Base-by-base conservation (phyloP, 768 basidiomycete genomes). In the Tricholoma saponaceum region DNA sequence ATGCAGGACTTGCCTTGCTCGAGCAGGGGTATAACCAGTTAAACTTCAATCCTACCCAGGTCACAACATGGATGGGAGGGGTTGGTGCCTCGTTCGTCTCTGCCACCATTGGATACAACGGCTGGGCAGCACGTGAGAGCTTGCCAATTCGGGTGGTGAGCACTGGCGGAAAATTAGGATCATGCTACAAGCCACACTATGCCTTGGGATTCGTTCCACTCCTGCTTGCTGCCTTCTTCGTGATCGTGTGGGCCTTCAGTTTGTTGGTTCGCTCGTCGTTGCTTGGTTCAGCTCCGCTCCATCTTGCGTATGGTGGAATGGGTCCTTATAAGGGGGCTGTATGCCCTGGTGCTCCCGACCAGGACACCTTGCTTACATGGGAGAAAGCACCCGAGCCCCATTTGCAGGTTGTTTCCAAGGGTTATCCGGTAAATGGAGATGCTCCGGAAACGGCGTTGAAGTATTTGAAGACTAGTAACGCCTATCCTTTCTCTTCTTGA, bases 1-100 rank as follows among this genome's bases (percentile, higher is more conserved):
- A 49, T 10, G 16, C 5, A 1, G 46, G 46, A 14, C 8, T 49
- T 8, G 14, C 46, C 46, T n/a, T 49, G 7, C 46, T 49, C 2
- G 13, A 14, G 4, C 14, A 49, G 26, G 60, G 60, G 5, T 52
- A 47, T 5, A 30, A 57, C 4, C 13, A 57, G 14, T 49, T 57
- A 4, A 20, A 44, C 20, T 35, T 23, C 7, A 33, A 12, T 14
- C 16, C 50, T 20, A 28, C 9, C 13, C n/a, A 28, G 3, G 14
- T 60, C 18, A 54, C 56, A 9, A 35, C 22, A n/a, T 66, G 61
- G 61, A 58, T 50, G n/a, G 65, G 61, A 0, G 46, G 59, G 18
- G 54, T 61, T 14, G 62, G 65, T 4, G 63, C 63, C 7, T 64
- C 65, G 8, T 66, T 56, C 33, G 9, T 62, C 13, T 51, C 58